Percentiles rank a stretch among this genome's conserved stretches.
Evolutionary conservation across 2,329 filamentous ascomycete species (phyloP).

Genomic region (Pseudonectria foliicola): DNA sequence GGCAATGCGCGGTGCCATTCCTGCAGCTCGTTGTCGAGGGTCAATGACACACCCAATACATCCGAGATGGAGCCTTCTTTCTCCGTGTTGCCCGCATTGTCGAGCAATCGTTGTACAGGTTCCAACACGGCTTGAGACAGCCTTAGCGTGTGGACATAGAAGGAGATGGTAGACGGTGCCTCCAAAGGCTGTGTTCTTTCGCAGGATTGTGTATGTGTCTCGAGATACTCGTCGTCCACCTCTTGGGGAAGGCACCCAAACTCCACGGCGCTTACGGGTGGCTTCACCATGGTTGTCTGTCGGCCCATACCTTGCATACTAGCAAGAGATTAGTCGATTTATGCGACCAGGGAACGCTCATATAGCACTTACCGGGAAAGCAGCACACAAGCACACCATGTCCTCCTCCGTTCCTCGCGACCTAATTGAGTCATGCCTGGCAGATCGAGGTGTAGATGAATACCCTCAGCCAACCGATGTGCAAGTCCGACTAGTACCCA

Average conservation of each 20-base stretch:
- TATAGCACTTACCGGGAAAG: constrained; percentile 10
- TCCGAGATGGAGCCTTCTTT: constrained; percentile 6
- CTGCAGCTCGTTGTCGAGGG: constrained; percentile 15
- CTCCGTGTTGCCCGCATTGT: not conserved
- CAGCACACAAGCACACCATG: constrained; percentile 19
- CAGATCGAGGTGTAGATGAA: constrained; percentile 16
- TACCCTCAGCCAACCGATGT: constrained; percentile 17
- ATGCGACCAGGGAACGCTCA: not conserved
- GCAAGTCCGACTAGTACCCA: constrained; percentile 20
- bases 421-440: constrained; percentile 15
- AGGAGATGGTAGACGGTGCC: constrained; percentile 14
- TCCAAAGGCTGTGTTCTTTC: constrained; percentile 12
- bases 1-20: constrained; percentile 16
- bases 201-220: constrained; percentile 4
- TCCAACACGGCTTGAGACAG: constrained; percentile 14
- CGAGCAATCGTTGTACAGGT: constrained; percentile 13
- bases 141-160: constrained; percentile 15
- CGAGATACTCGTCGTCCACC: constrained; percentile 18
- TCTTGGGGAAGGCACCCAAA: constrained; percentile 15
- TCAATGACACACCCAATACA: constrained; percentile 10
- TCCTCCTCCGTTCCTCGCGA: constrained; percentile 17
- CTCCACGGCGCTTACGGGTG: constrained; percentile 1
- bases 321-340: not conserved
- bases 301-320: constrained; percentile 13
- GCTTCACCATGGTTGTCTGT: constrained; percentile 2